Percentiles rank a stretch among this genome's conserved stretches.
Evolutionary conservation across 2,329 filamentous ascomycete genomes (phyloP).

Genomic region (Dothideomycetes sp.): DNA sequence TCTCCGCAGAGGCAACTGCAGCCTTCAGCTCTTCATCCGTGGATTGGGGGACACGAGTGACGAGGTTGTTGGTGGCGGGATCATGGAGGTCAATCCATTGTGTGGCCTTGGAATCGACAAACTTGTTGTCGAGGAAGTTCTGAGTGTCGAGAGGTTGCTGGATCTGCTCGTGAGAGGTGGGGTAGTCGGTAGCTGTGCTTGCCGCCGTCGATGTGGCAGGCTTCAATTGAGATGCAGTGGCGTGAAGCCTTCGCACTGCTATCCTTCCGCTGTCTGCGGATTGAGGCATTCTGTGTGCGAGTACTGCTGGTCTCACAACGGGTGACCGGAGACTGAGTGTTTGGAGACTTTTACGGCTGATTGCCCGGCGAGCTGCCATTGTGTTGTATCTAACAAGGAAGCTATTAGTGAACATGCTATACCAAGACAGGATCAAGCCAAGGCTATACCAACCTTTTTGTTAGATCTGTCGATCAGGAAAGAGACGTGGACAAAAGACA

Average conservation of each 20-base stretch:
- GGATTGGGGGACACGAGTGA: slow-evolving; percentile 69
- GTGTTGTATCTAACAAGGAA: slow-evolving; percentile 4
- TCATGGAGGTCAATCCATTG: slow-evolving; percentile 68
- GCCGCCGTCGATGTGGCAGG: slow-evolving; percentile 38
- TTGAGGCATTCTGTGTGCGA: slow-evolving; percentile 28
- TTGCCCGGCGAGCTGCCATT: slow-evolving; percentile 36
- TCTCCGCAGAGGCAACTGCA: slow-evolving; percentile 60
- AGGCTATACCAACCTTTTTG: too few species aligned
- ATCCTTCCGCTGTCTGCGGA: slow-evolving; percentile 24
- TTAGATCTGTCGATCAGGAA: too few species aligned
- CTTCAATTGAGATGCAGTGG: slow-evolving; percentile 41
- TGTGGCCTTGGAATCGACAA: slow-evolving; percentile 53
- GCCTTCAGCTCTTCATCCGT: slow-evolving; percentile 63
- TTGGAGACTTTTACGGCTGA: slow-evolving; percentile 29
- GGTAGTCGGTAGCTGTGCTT: slow-evolving; percentile 47
- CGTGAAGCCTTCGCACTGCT: slow-evolving; percentile 39
- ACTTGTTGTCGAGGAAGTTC: slow-evolving; percentile 64
- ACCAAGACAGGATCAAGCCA: too few species aligned
- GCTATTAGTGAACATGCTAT: background rate
- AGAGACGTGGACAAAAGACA: too few species aligned
- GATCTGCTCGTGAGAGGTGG: slow-evolving; percentile 62
- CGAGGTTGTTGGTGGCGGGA: slow-evolving; percentile 70
- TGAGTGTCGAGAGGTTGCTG: slow-evolving; percentile 57
- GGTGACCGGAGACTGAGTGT: slow-evolving; percentile 27
- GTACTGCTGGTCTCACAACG: slow-evolving; percentile 21